Evolutionary conservation across 2,329 filamentous ascomycete genomes (phyloP).

Genomic region (Neurospora sp.): DNA sequence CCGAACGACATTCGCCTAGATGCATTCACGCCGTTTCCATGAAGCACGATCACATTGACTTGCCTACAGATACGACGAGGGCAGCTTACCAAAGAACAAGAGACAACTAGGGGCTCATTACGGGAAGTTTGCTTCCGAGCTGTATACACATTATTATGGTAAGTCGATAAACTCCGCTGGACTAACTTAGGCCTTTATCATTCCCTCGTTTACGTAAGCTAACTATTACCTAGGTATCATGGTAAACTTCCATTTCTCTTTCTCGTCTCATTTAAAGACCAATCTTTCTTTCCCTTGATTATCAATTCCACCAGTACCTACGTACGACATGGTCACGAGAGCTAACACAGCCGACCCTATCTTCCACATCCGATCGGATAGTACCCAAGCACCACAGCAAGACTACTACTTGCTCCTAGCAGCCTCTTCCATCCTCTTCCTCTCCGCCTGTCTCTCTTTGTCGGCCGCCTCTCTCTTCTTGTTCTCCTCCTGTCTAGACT

Average conservation of each 20-base stretch:
- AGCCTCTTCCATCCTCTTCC: background rate
- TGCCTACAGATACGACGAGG: background rate
- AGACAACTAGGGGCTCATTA: background rate
- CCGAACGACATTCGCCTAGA: background rate
- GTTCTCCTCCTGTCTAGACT: background rate
- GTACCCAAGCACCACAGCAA: background rate
- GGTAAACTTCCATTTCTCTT: background rate
- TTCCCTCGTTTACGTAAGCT: background rate
- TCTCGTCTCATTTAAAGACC: fast-evolving
- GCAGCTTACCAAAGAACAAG: background rate
- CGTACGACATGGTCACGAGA: background rate
- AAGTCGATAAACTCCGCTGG: background rate
- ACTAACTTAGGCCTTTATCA: background rate
- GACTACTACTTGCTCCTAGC: background rate
- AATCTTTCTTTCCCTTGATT: background rate
- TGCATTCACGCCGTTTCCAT: fast-evolving
- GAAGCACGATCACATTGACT: background rate
- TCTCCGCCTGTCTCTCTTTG: background rate
- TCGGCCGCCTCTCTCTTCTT: background rate
- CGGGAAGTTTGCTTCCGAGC: background rate
- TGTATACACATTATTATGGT: background rate
- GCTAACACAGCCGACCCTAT: background rate
- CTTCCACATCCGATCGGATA: background rate
- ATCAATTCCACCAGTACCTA: background rate
- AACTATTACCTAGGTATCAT: background rate